phyloP scores from a whole-genome alignment of 1,284 basidiomycete genomes.

The Ceratobasidium sp. region DNA sequence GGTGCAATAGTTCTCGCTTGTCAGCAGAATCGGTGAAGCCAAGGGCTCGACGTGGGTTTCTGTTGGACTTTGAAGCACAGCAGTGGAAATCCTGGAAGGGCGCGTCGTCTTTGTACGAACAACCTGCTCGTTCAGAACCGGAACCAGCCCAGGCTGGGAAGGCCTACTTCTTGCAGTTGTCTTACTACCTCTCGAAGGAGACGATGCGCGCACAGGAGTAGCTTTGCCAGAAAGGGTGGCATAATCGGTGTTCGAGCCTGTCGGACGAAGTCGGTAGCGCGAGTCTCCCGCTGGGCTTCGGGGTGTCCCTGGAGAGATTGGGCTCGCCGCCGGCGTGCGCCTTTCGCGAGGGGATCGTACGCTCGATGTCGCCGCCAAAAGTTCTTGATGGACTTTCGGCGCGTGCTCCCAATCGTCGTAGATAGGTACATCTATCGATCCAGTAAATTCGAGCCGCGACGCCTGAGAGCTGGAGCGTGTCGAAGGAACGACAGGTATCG shows the following conservation, averaged over 20 bases:
- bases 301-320: not conserved
- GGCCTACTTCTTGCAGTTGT: not conserved
- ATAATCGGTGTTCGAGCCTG: not conserved
- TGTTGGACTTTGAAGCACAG: not conserved
- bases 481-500: not conserved
- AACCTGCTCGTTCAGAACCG: conserved; percentile 14
- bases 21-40: conserved; percentile 37
- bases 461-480: not conserved
- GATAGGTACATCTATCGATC: conserved; percentile 33
- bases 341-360: conserved; percentile 26
- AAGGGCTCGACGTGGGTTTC: conserved; percentile 11
- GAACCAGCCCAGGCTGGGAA: not conserved
- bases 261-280: conserved; percentile 12
- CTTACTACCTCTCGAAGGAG: conserved; percentile 10
- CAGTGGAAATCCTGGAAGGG: conserved; percentile 29
- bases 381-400: conserved; percentile 10
- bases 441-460: conserved; percentile 30
- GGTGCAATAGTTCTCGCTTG: conserved; percentile 28
- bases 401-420: conserved; percentile 40
- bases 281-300: conserved; percentile 7
- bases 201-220: not conserved
- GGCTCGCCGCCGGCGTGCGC: conserved; percentile 12
- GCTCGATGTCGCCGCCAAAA: conserved; percentile 14
- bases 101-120: conserved; percentile 18
- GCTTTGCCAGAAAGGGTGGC: not conserved